These are phyloP conservation scores for Ramularia collo-cygni DNA, from an alignment of 2,329 filamentous ascomycete genomes.

Conservation along the genomic window DNA sequence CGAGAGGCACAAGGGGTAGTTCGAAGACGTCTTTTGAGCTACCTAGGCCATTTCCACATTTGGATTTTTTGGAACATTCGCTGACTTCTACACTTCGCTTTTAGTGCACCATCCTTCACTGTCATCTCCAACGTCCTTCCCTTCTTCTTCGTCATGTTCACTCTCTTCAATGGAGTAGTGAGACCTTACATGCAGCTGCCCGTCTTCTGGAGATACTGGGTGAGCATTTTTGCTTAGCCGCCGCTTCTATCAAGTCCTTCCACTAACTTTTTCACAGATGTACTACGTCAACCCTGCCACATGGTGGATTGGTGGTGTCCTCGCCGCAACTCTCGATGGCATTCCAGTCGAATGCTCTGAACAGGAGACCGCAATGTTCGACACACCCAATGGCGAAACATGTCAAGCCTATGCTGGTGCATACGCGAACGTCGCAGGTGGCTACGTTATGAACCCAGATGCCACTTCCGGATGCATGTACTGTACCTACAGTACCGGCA, in stretches of 20 bases:
- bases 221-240: too few relatives aligned
- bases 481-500: constrained; percentile 59
- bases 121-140: constrained; percentile 70
- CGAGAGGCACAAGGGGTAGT: too few relatives aligned
- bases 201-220: constrained; percentile 66
- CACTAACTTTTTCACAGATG: constrained; percentile 28
- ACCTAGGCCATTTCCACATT: too few relatives aligned
- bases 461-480: constrained; percentile 59
- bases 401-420: constrained; percentile 58
- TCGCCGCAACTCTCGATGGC: constrained; percentile 55
- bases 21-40: too few relatives aligned
- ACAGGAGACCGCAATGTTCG: constrained; percentile 58
- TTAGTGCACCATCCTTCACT: constrained; percentile 70
- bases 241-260: too few relatives aligned
- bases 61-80: too few relatives aligned
- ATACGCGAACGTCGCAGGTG: constrained; percentile 50
- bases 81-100: constrained; percentile 27
- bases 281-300: constrained; percentile 63
- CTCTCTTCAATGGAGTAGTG: constrained; percentile 70
- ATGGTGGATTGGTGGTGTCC: constrained; percentile 65
- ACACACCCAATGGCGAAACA: constrained; percentile 56
- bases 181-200: constrained; percentile 59
- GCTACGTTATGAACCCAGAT: constrained; percentile 58
- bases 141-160: constrained; percentile 75
- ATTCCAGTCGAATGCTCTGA: constrained; percentile 40